Conservation (phyloP, 805 yeast genomes). For the Hanseniaspora vineae region DNA sequence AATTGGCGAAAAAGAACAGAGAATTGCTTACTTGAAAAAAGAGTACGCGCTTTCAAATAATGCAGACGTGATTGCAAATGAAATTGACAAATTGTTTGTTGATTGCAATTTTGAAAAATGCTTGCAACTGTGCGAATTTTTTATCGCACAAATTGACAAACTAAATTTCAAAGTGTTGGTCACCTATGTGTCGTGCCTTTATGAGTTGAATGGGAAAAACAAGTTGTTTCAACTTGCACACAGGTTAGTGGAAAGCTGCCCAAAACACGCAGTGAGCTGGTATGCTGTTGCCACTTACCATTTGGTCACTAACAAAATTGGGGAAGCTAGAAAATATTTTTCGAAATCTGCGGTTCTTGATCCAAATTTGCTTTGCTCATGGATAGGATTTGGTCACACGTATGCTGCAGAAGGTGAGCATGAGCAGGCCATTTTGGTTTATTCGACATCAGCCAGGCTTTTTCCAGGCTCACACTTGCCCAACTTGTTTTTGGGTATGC, state of each 20-base stretch:
- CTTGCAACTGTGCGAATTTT: constrained; percentile 54
- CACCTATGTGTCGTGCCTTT: constrained; percentile 66
- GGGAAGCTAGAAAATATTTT: constrained; percentile 79
- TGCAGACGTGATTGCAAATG: constrained; percentile 51
- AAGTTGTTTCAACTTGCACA: constrained; percentile 72
- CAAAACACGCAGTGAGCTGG: constrained; percentile 78
- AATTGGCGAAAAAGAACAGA: constrained; percentile 22
- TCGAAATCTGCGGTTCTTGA: constrained; percentile 79
- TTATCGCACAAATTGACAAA: constrained; percentile 40
- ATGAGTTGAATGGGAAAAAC: constrained; percentile 74
- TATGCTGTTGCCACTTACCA: constrained; percentile 87
- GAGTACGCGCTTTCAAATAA: constrained; percentile 63
- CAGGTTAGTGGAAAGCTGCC: constrained; percentile 71
- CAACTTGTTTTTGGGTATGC: constrained; percentile 87
- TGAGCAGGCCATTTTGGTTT: constrained; percentile 95
- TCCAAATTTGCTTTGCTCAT: constrained; percentile 87
- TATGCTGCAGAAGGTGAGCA: constrained; percentile 98
- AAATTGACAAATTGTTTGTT: constrained; percentile 57
- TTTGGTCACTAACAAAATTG: constrained; percentile 52
- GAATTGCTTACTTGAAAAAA: constrained; percentile 39
- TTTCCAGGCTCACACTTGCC: constrained; percentile 90
- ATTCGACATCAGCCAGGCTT: constrained; percentile 85
- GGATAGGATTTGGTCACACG: constrained; percentile 98
- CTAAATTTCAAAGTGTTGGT: constrained; percentile 64
- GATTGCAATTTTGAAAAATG: constrained; percentile 76